Conservation (phyloP, 225 moss, liverwort and hornwort species). For the Polytrichum commune region DNA sequence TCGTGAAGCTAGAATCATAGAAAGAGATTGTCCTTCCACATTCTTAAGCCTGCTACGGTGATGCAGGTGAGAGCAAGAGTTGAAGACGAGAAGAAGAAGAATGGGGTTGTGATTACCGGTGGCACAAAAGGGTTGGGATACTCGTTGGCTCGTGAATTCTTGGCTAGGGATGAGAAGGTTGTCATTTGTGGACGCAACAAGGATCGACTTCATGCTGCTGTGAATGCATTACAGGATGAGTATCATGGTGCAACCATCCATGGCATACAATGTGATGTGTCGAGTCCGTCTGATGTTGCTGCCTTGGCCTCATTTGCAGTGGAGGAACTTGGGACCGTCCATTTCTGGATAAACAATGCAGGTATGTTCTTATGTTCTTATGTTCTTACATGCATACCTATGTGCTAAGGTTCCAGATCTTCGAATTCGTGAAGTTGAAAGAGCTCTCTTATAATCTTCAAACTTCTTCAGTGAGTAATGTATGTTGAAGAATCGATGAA, state of each 20-base stretch:
- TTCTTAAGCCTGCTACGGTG: no score
- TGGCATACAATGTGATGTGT: constrained; percentile 82
- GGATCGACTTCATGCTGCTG: constrained; percentile 45
- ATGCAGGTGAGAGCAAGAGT: constrained; percentile 31
- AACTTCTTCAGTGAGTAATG: no score
- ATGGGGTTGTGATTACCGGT: constrained; percentile 84
- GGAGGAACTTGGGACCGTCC: constrained; percentile 56
- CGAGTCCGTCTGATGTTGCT: constrained; percentile 61
- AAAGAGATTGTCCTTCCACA: no score
- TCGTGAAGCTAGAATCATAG: no score
- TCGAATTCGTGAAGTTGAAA: no score
- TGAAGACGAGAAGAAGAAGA: constrained; percentile 17
- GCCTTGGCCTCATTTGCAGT: constrained; percentile 60
- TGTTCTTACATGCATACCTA: neutral
- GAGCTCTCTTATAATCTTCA: no score
- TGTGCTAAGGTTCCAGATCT: no score
- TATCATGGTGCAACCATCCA: constrained; percentile 37
- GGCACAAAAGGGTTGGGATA: constrained; percentile 81
- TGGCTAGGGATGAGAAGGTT: constrained; percentile 58
- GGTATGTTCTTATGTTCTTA: constrained; percentile 28
- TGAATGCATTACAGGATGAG: constrained; percentile 45
- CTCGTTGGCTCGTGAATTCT: constrained; percentile 75
- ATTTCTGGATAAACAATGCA: constrained; percentile 97
- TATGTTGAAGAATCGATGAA: no score
- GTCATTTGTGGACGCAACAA: constrained; percentile 87